Evolutionary conservation across 371 early-diverging fungal species (phyloP).

Genomic region (Mucor piriformis): DNA sequence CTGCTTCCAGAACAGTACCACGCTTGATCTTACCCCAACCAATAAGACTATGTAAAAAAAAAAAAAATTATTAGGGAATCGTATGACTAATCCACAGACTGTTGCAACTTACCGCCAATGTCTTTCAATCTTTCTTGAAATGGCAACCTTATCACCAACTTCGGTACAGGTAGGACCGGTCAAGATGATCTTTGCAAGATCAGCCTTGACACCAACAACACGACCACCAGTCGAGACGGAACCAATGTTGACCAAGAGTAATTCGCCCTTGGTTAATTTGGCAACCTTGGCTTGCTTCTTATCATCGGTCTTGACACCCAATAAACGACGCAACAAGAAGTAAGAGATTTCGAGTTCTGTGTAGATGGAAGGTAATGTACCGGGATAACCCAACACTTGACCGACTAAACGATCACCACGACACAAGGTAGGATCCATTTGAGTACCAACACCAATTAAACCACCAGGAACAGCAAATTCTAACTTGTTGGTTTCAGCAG

Average conservation of each 20-base stretch:
- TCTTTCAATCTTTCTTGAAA: conserved; percentile 97
- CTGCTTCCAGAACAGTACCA: conserved; percentile 80
- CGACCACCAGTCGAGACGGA: conserved; percentile 98
- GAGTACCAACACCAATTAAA: conserved; percentile 99
- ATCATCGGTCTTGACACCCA: conserved; percentile 95
- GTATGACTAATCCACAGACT: no score
- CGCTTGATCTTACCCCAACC: conserved; percentile 97
- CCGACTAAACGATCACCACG: conserved; percentile 99
- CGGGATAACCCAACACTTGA: conserved; percentile 97
- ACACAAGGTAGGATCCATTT: conserved; percentile 98
- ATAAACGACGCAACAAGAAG: conserved; percentile 95
- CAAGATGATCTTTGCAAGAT: conserved; percentile 93
- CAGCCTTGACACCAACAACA: conserved; percentile 92
- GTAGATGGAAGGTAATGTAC: conserved; percentile 96
- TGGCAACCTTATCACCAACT: conserved; percentile 97
- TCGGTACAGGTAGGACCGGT: conserved; percentile 98
- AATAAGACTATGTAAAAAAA: conserved; percentile 71
- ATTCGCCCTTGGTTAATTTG: conserved; percentile 94
- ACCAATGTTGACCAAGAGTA: conserved; percentile 98
- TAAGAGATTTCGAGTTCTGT: conserved; percentile 96
- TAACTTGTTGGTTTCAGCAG: conserved; percentile 94
- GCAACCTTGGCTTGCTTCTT: conserved; percentile 96
- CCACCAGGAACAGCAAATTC: conserved; percentile 99
- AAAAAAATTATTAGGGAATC: background rate
- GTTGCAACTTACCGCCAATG: conserved; percentile 98